phyloP scores from a whole-genome alignment of 2,329 filamentous ascomycete genomes.

The Botryotinia narcissicola region DNA sequence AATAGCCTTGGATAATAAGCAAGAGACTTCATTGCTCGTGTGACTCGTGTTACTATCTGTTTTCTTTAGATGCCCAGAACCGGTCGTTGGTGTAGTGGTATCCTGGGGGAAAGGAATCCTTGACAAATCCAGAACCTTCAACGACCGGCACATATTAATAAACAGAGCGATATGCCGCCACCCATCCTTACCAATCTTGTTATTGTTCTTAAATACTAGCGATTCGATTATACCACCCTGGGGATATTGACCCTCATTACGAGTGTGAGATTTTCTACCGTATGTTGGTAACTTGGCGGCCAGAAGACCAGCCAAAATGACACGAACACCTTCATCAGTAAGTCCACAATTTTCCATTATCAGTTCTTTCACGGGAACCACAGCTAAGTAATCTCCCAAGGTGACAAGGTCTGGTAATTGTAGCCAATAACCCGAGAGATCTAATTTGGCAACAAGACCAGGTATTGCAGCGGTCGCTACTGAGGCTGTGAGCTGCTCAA shows the following conservation, averaged over 20 bases:
- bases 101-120: conserved; percentile 71
- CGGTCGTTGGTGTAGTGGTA: conserved; percentile 22
- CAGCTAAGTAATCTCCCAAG: conserved; percentile 87
- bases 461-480: conserved; percentile 56
- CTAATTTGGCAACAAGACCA: conserved; percentile 78
- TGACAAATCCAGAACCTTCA: conserved; percentile 84
- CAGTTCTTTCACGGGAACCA: conserved; percentile 86
- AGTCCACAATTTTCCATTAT: conserved; percentile 84
- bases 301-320: conserved; percentile 81
- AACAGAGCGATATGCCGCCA: conserved; percentile 93
- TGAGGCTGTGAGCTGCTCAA: conserved; percentile 76
- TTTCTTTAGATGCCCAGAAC: conserved; percentile 28
- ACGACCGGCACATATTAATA: conserved; percentile 80
- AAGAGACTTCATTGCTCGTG: conserved; percentile 46
- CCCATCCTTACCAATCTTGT: conserved; percentile 76
- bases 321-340: conserved; percentile 80
- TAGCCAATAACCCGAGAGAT: conserved; percentile 81
- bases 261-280: conserved; percentile 30
- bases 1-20: conserved; percentile 71
- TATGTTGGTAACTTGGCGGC: conserved; percentile 69
- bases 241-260: conserved; percentile 30
- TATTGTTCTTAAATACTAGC: conserved; percentile 84
- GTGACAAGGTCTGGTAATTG: conserved; percentile 81
- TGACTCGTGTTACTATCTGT: conserved; percentile 23
- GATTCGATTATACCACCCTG: conserved; percentile 76